These are phyloP conservation scores for Quercus lobata DNA, from an alignment of 331 rosid species.

Conservation along the genomic window DNA sequence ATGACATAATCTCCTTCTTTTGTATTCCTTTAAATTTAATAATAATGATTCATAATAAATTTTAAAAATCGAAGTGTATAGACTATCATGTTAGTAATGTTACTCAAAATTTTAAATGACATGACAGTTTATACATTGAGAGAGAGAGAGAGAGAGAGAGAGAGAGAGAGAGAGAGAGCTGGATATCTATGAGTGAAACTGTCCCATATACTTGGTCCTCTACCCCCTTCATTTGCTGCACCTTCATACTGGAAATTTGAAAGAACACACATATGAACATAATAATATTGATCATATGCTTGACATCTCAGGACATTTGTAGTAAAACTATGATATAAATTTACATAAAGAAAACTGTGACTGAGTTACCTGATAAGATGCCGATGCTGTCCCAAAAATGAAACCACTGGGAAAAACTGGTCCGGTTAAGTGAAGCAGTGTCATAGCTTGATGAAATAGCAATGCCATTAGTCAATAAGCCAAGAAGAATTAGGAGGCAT, in stretches of 20 bases:
- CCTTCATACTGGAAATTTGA: slow-evolving; percentile 22
- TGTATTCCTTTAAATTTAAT: no score
- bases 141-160: no score
- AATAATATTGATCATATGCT: no score
- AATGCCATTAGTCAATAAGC: background rate
- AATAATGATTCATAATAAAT: no score
- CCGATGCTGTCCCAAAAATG: slow-evolving; percentile 27
- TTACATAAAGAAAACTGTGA: background rate
- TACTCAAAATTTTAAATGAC: no score
- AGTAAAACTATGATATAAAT: background rate
- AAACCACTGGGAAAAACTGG: slow-evolving; percentile 17
- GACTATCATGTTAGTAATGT: no score
- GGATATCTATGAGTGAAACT: slow-evolving; percentile 32
- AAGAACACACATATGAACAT: no score
- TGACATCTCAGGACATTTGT: background rate
- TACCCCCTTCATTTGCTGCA: slow-evolving; percentile 47
- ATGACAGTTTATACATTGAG: no score
- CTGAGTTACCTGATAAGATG: slow-evolving; percentile 31
- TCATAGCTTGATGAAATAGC: slow-evolving; percentile 2
- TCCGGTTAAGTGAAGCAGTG: slow-evolving; percentile 14
- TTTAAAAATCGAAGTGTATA: no score
- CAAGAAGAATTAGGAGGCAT: background rate
- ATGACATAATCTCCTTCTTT: no score
- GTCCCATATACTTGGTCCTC: slow-evolving; percentile 57
- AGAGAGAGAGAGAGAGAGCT: slow-evolving; percentile 27